These are phyloP conservation scores for Eremochloa ophiuroides DNA, from an alignment of 176 grass and related monocot genomes.

Conservation along the genomic window DNA sequence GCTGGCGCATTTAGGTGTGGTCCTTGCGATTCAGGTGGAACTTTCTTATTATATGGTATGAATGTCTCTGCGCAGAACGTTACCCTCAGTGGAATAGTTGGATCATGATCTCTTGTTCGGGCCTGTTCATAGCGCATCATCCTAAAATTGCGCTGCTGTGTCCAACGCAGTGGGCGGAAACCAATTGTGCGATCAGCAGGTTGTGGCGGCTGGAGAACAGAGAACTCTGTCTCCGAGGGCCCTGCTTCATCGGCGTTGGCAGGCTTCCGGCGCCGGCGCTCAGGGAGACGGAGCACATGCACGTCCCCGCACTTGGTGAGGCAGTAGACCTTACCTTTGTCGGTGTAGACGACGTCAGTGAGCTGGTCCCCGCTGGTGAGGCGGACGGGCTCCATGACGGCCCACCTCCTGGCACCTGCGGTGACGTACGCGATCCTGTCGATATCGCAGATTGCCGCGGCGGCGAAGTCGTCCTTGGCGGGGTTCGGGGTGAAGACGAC, in stretches of 20 bases:
- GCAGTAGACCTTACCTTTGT: slow-evolving; percentile 60
- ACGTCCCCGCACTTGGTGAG: slow-evolving; percentile 55
- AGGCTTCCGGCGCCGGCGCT: slow-evolving; percentile 42
- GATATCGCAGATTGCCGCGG: slow-evolving; percentile 55
- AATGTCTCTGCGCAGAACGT: slow-evolving; percentile 8
- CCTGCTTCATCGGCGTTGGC: slow-evolving; percentile 27
- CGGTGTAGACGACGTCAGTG: slow-evolving; percentile 48
- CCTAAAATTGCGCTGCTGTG: not conserved
- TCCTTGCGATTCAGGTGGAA: slow-evolving; percentile 28
- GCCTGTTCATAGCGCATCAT: slow-evolving; percentile 31
- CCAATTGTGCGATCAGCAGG: not conserved
- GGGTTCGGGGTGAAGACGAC: slow-evolving; percentile 50
- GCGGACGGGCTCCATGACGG: slow-evolving; percentile 39
- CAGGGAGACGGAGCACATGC: slow-evolving; percentile 44
- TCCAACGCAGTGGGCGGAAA: not conserved
- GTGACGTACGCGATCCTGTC: slow-evolving; percentile 57
- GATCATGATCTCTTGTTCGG: not conserved
- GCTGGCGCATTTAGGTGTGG: slow-evolving; percentile 34
- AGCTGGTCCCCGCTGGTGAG: slow-evolving; percentile 38
- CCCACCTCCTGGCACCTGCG: slow-evolving; percentile 51
- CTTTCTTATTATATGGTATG: not conserved
- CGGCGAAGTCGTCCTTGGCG: slow-evolving; percentile 48
- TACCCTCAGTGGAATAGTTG: not conserved
- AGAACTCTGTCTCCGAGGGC: slow-evolving; percentile 1
- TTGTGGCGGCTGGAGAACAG: not conserved